Evolutionary conservation across 371 early-diverging fungal species (phyloP).

Genomic region (Neoconidiobolus thromboides): DNA sequence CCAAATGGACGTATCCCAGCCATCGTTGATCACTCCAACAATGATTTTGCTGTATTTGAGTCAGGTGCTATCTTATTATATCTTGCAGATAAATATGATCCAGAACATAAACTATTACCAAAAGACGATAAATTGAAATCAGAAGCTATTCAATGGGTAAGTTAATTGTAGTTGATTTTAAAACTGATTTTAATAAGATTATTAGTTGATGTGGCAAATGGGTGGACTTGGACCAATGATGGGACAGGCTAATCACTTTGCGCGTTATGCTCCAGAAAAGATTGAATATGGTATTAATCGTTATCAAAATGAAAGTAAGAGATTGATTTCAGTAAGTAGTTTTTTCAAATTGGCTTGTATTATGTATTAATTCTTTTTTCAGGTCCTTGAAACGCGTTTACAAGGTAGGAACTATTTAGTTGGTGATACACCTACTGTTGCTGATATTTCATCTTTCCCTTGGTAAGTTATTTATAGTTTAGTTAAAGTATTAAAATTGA

Average conservation of each 20-base stretch:
- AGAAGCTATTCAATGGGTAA: conserved; percentile 19
- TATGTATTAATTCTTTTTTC: neutral
- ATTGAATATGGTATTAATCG: conserved; percentile 24
- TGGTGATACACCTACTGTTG: conserved; percentile 10
- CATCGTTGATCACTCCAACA: conserved; percentile 18
- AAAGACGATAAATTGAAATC: conserved; percentile 17
- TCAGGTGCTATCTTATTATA: conserved; percentile 29
- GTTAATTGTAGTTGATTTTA: neutral
- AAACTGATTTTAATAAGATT: neutral
- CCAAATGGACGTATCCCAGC: conserved; percentile 26
- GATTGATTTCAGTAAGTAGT: conserved; percentile 15
- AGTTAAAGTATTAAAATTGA: neutral
- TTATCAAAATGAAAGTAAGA: conserved; percentile 20
- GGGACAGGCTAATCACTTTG: conserved; percentile 23
- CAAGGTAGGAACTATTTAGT: conserved; percentile 16
- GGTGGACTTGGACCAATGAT: conserved; percentile 15
- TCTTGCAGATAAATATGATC: conserved; percentile 26
- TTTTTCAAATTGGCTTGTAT: neutral
- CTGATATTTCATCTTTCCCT: neutral
- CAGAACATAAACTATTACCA: conserved; percentile 18
- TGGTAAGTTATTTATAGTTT: neutral
- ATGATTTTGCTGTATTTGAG: conserved; percentile 27
- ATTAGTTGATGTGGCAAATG: conserved; percentile 24
- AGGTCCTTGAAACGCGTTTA: conserved; percentile 7
- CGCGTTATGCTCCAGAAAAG: conserved; percentile 20